Evolutionary conservation across 805 yeast genomes (phyloP).

Genomic region (Suhomyces xylopsoci): DNA sequence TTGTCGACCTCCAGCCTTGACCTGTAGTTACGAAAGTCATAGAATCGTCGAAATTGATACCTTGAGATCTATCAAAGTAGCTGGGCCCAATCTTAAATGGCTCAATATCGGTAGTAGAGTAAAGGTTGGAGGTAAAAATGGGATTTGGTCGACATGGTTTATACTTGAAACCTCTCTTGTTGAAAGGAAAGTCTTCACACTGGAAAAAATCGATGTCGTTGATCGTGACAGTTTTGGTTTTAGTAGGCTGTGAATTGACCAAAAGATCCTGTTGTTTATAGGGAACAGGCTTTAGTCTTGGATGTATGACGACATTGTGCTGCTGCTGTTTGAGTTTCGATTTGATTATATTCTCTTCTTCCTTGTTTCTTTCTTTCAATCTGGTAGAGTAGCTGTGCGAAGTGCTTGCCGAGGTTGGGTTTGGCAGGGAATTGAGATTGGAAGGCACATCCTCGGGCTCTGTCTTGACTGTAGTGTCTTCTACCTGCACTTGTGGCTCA

Average conservation of each 20-base stretch:
- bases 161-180: conserved; percentile 78
- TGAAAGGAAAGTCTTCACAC: conserved; percentile 77
- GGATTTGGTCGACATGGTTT: conserved; percentile 74
- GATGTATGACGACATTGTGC: conserved; percentile 31
- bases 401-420: neutral
- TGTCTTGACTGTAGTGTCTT: neutral
- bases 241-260: conserved; percentile 10
- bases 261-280: conserved; percentile 17
- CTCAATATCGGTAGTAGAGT: conserved; percentile 69
- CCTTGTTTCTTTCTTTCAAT: conserved; percentile 21
- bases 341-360: conserved; percentile 13
- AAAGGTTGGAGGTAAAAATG: conserved; percentile 51
- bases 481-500: conserved; percentile 18
- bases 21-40: conserved; percentile 49
- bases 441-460: neutral
- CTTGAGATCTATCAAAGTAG: conserved; percentile 67
- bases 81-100: conserved; percentile 60
- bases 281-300: conserved; percentile 35
- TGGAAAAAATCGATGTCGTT: conserved; percentile 31
- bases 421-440: neutral
- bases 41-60: conserved; percentile 36
- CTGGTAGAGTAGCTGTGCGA: conserved; percentile 23
- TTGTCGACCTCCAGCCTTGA: conserved; percentile 76
- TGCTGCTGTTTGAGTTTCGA: conserved; percentile 23
- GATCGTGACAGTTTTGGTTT: conserved; percentile 11